Evolutionary conservation across 2,329 filamentous ascomycete genomes (phyloP).

Genomic region (Zelopaecilomyces penicillatus): DNA sequence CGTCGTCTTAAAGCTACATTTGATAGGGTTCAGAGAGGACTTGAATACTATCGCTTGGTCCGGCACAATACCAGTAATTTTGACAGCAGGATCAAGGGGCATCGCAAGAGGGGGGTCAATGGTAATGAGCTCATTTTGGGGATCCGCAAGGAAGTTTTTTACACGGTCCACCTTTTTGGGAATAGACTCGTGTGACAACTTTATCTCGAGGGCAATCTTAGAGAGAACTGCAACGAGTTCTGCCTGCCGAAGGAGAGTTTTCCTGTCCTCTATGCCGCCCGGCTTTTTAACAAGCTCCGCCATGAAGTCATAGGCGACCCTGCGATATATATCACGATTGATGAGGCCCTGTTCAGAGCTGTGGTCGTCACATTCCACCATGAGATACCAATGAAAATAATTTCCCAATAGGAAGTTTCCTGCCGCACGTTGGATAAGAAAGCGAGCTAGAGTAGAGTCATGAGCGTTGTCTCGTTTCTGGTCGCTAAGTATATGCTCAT

Average conservation of each 20-base stretch:
- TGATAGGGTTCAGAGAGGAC: constrained; percentile 84
- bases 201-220: constrained; percentile 82
- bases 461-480: constrained; percentile 47
- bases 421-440: constrained; percentile 80
- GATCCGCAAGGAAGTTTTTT: constrained; percentile 76
- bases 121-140: constrained; percentile 75
- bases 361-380: constrained; percentile 89
- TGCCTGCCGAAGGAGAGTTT: constrained; percentile 73
- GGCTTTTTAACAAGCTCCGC: constrained; percentile 65
- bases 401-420: constrained; percentile 87
- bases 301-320: constrained; percentile 97
- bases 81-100: constrained; percentile 76
- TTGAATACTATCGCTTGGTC: constrained; percentile 92
- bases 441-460: constrained; percentile 80
- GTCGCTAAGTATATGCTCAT: constrained; percentile 67
- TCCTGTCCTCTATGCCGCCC: constrained; percentile 64
- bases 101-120: constrained; percentile 84
- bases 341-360: constrained; percentile 66
- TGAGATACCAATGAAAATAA: constrained; percentile 96
- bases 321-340: constrained; percentile 79
- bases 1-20: constrained; percentile 79
- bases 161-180: constrained; percentile 74
- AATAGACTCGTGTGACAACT: constrained; percentile 68
- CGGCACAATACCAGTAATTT: constrained; percentile 69
- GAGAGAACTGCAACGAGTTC: constrained; percentile 82